phyloP scores from a whole-genome alignment of 23 red algal species.

The Chondrus crispus region DNA sequence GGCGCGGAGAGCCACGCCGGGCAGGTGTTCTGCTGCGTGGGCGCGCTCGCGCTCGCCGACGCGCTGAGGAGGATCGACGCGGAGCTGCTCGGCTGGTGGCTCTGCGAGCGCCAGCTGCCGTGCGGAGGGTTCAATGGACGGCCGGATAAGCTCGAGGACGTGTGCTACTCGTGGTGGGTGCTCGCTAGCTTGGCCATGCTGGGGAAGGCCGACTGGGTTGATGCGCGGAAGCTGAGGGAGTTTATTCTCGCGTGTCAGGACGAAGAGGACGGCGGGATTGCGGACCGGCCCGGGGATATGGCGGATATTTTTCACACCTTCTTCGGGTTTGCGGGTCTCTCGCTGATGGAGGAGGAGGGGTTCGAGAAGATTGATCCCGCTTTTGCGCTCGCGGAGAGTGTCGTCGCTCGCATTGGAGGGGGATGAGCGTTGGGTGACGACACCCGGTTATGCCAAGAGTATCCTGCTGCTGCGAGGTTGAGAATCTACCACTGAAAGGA shows the following conservation, averaged over 20 bases:
- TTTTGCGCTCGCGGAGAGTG: slow-evolving; percentile 42
- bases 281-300: slow-evolving; percentile 88
- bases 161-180: slow-evolving; percentile 99
- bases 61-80: slow-evolving; percentile 47
- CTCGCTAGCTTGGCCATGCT: slow-evolving; percentile 82
- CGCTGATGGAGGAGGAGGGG: slow-evolving; percentile 64
- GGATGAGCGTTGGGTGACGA: too few relatives aligned
- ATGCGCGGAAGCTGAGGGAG: slow-evolving; percentile 32
- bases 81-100: slow-evolving; percentile 74
- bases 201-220: slow-evolving; percentile 71
- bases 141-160: slow-evolving; percentile 96
- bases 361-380: slow-evolving; percentile 37
- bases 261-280: slow-evolving; percentile 78
- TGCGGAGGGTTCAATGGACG: slow-evolving; percentile 96
- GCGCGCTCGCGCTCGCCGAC: slow-evolving; percentile 63
- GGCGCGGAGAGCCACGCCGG: slow-evolving; percentile 94
- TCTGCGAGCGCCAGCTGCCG: slow-evolving; percentile 77
- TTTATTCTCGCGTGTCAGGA: slow-evolving; percentile 87
- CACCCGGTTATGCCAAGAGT: too few relatives aligned
- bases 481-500: too few relatives aligned
- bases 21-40: slow-evolving; percentile 96
- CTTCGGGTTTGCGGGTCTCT: slow-evolving; percentile 86
- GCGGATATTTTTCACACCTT: slow-evolving; percentile 98
- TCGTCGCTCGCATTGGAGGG: slow-evolving; percentile 3
- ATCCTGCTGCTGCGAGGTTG: too few relatives aligned